phyloP scores from a whole-genome alignment of 2,329 filamentous ascomycete species.

The Colletotrichum noveboracense region DNA sequence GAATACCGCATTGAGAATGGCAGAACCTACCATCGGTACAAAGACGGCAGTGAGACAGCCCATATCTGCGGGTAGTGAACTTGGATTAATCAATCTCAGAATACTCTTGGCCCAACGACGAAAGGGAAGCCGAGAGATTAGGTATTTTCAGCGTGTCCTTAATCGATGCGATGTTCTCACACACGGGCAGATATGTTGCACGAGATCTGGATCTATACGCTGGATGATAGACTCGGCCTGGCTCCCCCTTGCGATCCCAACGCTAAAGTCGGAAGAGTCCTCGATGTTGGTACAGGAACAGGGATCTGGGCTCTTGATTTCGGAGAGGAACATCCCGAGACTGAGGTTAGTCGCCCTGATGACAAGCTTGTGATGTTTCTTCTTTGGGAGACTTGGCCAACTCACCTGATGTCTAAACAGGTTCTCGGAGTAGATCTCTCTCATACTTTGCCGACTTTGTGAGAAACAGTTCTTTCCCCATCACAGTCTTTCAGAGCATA shows the following conservation, averaged over 20 bases:
- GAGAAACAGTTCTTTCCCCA: not conserved
- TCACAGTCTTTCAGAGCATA: not conserved
- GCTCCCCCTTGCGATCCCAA: not conserved
- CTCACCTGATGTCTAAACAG: not conserved
- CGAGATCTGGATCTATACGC: not conserved
- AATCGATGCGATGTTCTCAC: not conserved
- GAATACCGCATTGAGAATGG: not conserved
- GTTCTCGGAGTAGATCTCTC: not conserved
- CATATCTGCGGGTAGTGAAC: not conserved
- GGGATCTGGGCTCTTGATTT: not conserved
- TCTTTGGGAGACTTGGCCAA: not conserved
- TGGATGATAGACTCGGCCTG: not conserved
- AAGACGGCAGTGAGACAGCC: not conserved
- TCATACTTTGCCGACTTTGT: not conserved
- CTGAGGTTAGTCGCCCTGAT: not conserved
- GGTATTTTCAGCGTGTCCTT: not conserved
- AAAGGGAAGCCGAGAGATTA: not conserved
- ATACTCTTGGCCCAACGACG: not conserved
- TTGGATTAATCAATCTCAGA: not conserved
- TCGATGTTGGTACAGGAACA: not conserved
- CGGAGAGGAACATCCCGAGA: not conserved
- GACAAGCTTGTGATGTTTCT: not conserved
- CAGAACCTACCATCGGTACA: not conserved
- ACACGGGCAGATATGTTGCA: not conserved
- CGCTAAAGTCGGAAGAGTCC: not conserved